These are phyloP conservation scores for Coniochaeta prunicola DNA, from an alignment of 2,329 filamentous ascomycete species.

Conservation along the genomic window DNA sequence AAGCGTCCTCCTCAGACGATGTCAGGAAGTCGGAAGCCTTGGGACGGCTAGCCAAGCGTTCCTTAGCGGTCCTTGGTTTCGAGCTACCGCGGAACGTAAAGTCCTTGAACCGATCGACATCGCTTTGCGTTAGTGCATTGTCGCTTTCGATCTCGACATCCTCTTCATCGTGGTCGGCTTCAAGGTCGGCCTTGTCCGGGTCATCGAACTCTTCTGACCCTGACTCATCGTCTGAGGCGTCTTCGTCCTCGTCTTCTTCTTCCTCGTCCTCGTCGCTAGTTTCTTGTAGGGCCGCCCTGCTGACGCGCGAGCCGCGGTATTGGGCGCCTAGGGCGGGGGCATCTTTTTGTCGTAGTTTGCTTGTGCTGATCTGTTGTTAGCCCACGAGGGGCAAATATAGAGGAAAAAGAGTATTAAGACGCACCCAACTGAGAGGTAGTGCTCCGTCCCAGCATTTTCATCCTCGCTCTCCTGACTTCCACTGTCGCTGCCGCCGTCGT, in stretches of 20 bases:
- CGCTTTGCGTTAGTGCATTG: constrained; percentile 1
- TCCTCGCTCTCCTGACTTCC: constrained; percentile 38
- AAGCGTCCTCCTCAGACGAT: constrained; percentile 32
- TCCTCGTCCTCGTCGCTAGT: constrained; percentile 39
- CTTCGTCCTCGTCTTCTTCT: constrained; percentile 14
- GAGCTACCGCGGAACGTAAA: constrained; percentile 59
- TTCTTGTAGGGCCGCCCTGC: constrained; percentile 57
- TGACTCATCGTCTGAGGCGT: constrained; percentile 12
- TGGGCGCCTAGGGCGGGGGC: constrained; percentile 64
- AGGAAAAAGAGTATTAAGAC: neutral
- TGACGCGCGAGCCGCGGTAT: constrained; percentile 73
- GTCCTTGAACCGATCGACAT: constrained; percentile 47
- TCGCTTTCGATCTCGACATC: constrained; percentile 43
- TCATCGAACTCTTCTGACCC: constrained; percentile 39
- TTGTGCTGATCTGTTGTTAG: constrained; percentile 49
- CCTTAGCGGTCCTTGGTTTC: constrained; percentile 33
- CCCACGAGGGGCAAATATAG: constrained; percentile 1
- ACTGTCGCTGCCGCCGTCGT: constrained; percentile 46
- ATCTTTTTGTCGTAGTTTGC: constrained; percentile 71
- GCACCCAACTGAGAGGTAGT: constrained; percentile 73
- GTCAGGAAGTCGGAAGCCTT: constrained; percentile 51
- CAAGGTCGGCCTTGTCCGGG: constrained; percentile 47
- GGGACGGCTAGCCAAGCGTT: constrained; percentile 28
- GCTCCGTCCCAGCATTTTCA: constrained; percentile 65
- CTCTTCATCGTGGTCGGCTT: constrained; percentile 44